Evolutionary conservation across 139 green algal species (phyloP).

Genomic region (Trebouxia sp.): DNA sequence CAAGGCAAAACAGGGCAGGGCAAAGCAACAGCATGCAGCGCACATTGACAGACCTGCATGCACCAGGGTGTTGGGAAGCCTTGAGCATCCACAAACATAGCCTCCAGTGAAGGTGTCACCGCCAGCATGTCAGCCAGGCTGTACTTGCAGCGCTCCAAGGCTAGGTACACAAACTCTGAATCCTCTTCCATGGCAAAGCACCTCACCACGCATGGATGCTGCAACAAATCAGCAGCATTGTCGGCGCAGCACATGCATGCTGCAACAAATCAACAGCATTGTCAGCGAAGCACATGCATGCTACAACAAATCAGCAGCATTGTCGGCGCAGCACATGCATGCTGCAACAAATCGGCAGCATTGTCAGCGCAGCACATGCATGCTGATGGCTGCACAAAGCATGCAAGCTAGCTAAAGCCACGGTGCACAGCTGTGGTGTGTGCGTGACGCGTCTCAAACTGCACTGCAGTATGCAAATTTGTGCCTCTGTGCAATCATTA

Average conservation of each 20-base stretch:
- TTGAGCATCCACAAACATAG: slow-evolving; percentile 38
- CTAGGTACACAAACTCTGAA: slow-evolving; percentile 96
- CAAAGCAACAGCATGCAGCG: neutral
- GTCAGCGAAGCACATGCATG: slow-evolving; percentile 36
- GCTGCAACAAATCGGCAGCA: slow-evolving; percentile 16
- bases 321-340: slow-evolving; percentile 9
- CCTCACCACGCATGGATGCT: slow-evolving; percentile 38
- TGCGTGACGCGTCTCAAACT: no score
- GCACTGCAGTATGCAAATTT: no score
- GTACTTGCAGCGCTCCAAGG: slow-evolving; percentile 85
- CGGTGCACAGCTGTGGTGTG: no score
- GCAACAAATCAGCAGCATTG: neutral
- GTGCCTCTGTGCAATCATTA: no score
- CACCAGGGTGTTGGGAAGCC: slow-evolving; percentile 40
- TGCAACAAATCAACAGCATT: neutral
- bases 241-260: slow-evolving; percentile 28
- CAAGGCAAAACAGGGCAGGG: no score
- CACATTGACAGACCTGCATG: slow-evolving; percentile 33
- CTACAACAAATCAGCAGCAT: neutral
- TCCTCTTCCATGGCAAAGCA: slow-evolving; percentile 99
- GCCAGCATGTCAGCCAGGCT: slow-evolving; percentile 29
- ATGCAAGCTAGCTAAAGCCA: no score
- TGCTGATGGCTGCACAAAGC: slow-evolving; percentile 23
- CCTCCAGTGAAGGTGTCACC: no score
- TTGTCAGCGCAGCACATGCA: no score